Percentiles rank a stretch among this genome's conserved stretches.
phyloP scores from a whole-genome alignment of 1,139 yeast genomes.

The Hansenula sp. region DNA sequence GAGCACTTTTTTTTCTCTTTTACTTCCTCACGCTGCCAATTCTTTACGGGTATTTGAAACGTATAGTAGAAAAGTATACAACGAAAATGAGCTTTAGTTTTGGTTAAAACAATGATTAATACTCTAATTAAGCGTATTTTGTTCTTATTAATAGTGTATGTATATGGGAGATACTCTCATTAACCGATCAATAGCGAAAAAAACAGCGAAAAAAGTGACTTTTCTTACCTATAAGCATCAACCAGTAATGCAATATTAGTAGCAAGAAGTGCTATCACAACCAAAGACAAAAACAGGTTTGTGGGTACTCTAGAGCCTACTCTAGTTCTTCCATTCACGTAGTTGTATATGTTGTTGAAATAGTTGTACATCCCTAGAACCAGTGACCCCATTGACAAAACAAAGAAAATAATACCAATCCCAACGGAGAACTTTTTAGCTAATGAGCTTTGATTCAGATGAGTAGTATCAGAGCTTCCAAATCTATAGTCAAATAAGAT shows the following conservation, averaged over 20 bases:
- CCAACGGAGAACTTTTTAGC: constrained; percentile 26
- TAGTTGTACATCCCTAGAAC: constrained; percentile 41
- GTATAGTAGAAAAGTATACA: too few relatives aligned
- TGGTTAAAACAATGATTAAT: too few relatives aligned
- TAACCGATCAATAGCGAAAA: too few relatives aligned
- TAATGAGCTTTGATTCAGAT: constrained; percentile 11
- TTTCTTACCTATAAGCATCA: constrained; percentile 1
- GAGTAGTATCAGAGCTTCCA: constrained; percentile 27
- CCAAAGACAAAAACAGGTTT: constrained; percentile 33
- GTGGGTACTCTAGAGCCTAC: constrained; percentile 39
- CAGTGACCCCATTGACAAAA: constrained; percentile 37
- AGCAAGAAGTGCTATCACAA: constrained; percentile 39
- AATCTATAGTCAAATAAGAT: constrained; percentile 47
- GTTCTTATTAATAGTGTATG: too few relatives aligned
- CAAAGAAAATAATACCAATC: constrained; percentile 36
- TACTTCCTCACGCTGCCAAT: too few relatives aligned
- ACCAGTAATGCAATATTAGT: constrained; percentile 40
- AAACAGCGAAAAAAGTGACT: too few relatives aligned
- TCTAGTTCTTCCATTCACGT: constrained; percentile 38
- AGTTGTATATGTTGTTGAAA: constrained; percentile 40
- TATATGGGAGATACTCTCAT: too few relatives aligned
- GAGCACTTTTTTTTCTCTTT: too few relatives aligned
- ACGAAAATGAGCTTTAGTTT: too few relatives aligned
- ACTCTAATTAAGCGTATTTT: too few relatives aligned
- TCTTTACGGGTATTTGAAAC: too few relatives aligned